Conservation (phyloP, 805 yeast genomes). For the Teunomyces tritomae region DNA sequence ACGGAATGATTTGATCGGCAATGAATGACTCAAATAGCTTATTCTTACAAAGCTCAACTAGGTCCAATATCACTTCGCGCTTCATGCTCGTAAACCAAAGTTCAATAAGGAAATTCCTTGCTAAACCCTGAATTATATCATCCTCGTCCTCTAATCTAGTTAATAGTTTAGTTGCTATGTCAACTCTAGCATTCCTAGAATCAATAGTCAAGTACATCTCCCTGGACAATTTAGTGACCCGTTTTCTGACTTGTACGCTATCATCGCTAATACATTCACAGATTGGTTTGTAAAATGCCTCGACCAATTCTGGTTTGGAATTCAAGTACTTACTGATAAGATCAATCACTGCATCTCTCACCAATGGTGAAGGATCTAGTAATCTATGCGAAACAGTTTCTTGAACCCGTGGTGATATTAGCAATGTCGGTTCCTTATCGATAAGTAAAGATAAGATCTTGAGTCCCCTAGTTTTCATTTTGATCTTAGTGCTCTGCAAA, state of each 20-base stretch:
- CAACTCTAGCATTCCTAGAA: constrained; percentile 30
- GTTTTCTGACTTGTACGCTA: constrained; percentile 62
- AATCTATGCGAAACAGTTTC: constrained; percentile 51
- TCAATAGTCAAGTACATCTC: constrained; percentile 42
- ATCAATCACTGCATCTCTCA: constrained; percentile 74
- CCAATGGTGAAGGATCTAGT: constrained; percentile 63
- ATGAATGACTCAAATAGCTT: constrained; percentile 8
- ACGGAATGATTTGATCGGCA: neutral
- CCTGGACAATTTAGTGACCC: constrained; percentile 53
- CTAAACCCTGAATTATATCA: constrained; percentile 41
- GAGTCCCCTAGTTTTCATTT: constrained; percentile 53
- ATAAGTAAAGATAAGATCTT: constrained; percentile 58
- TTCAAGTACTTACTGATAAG: constrained; percentile 51
- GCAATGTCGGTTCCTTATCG: constrained; percentile 48
- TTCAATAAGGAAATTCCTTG: constrained; percentile 31
- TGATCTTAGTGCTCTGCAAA: constrained; percentile 30
- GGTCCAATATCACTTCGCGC: neutral
- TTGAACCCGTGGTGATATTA: constrained; percentile 50
- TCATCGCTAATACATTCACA: constrained; percentile 53
- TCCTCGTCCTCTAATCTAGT: constrained; percentile 70
- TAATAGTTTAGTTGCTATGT: constrained; percentile 51
- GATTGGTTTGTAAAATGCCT: constrained; percentile 49
- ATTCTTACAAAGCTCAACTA: neutral
- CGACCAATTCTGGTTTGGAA: constrained; percentile 42
- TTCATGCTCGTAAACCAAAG: constrained; percentile 19